These are phyloP conservation scores for Apophysomyces sp. DNA, from an alignment of 371 early-diverging fungal species.

Conservation along the genomic window DNA sequence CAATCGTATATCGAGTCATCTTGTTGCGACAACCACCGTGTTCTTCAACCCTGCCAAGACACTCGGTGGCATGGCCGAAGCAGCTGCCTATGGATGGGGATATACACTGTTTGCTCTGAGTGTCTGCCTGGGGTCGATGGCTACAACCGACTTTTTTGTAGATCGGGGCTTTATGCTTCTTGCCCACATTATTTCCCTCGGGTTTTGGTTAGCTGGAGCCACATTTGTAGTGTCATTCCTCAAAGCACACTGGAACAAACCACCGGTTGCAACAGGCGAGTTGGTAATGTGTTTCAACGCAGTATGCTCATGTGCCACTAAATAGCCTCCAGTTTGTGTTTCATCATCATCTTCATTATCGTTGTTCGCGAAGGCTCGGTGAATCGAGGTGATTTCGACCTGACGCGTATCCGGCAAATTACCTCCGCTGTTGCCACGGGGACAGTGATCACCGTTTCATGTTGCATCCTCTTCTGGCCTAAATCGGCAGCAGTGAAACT, in stretches of 20 bases:
- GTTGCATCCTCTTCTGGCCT: conserved; percentile 64
- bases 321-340: conserved; percentile 63
- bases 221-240: conserved; percentile 60
- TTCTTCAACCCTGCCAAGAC: conserved; percentile 73
- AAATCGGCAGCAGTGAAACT: conserved; percentile 58
- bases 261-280: conserved; percentile 61
- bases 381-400: conserved; percentile 49
- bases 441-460: conserved; percentile 50
- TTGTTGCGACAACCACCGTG: conserved; percentile 64
- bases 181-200: conserved; percentile 51
- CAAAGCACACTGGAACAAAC: conserved; percentile 64
- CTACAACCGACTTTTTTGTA: conserved; percentile 60
- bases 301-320: too few species aligned
- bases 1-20: conserved; percentile 53
- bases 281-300: too few species aligned
- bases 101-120: conserved; percentile 52
- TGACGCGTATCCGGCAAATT: conserved; percentile 54
- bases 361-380: conserved; percentile 53
- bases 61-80: conserved; percentile 68
- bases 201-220: conserved; percentile 58
- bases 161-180: conserved; percentile 30
- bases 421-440: conserved; percentile 58
- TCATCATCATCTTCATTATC: conserved; percentile 58
- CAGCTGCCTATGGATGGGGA: conserved; percentile 58
- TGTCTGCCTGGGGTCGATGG: conserved; percentile 53